Evolutionary conservation across 805 yeast species (phyloP).

Genomic region (Kurtzmaniella fragi): DNA sequence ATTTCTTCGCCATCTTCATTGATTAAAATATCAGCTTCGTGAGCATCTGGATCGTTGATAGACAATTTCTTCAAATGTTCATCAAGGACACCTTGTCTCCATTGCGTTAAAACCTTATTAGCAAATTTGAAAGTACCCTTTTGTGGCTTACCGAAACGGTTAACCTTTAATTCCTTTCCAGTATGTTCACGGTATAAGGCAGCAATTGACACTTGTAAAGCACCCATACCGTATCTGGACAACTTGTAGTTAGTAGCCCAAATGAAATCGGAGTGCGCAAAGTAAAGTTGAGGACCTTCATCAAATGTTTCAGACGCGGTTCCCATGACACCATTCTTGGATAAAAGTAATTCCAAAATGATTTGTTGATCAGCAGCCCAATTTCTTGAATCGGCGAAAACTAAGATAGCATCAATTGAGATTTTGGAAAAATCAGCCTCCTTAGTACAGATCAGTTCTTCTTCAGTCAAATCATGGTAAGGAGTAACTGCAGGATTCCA

Average conservation of each 20-base stretch:
- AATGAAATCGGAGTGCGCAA: slow-evolving; percentile 88
- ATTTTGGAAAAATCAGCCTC: slow-evolving; percentile 64
- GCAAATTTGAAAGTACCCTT: slow-evolving; percentile 82
- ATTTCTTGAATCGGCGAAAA: slow-evolving; percentile 87
- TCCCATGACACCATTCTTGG: slow-evolving; percentile 80
- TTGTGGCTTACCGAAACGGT: slow-evolving; percentile 87
- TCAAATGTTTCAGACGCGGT: slow-evolving; percentile 65
- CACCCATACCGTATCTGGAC: slow-evolving; percentile 92
- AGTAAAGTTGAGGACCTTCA: slow-evolving; percentile 78
- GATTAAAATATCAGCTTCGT: slow-evolving; percentile 37
- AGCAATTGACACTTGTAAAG: slow-evolving; percentile 81
- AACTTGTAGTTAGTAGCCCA: slow-evolving; percentile 88
- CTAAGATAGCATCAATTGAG: slow-evolving; percentile 74
- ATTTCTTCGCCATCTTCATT: slow-evolving; percentile 42
- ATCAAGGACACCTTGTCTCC: slow-evolving; percentile 77
- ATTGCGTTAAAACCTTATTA: slow-evolving; percentile 63
- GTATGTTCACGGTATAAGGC: slow-evolving; percentile 83
- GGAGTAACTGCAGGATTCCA: slow-evolving; percentile 88
- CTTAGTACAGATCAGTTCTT: slow-evolving; percentile 52
- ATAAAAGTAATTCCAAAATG: slow-evolving; percentile 72
- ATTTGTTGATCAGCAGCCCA: slow-evolving; percentile 95
- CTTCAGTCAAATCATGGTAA: slow-evolving; percentile 72
- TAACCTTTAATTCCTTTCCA: slow-evolving; percentile 72
- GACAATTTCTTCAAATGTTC: slow-evolving; percentile 59
- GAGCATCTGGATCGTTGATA: slow-evolving; percentile 38